Conservation (phyloP, 306 rosid species). For the Cyamopsis tetragonoloba region DNA sequence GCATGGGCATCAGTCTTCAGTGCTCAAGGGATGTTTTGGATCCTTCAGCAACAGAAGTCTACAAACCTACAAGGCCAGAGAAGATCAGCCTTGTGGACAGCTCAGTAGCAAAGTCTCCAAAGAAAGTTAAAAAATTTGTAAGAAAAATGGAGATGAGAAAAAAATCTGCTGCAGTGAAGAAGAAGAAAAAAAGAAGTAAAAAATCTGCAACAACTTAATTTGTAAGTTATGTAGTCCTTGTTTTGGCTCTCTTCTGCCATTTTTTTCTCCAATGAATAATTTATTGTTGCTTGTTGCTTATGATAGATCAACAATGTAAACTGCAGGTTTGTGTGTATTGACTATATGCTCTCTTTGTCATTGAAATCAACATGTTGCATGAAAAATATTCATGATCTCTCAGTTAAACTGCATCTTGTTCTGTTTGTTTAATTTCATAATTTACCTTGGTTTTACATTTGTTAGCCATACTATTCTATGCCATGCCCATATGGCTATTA, state of each 20-base stretch:
- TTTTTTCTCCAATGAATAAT: neutral
- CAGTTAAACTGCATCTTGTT: neutral
- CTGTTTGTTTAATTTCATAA: neutral
- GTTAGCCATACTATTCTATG: neutral
- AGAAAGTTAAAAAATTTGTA: conserved; percentile 23
- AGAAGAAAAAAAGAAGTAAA: conserved; percentile 18
- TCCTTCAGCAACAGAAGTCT: conserved; percentile 71
- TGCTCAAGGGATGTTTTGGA: conserved; percentile 65
- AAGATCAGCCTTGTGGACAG: conserved; percentile 30
- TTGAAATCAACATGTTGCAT: neutral
- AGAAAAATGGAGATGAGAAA: conserved; percentile 35
- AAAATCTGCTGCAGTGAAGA: conserved; percentile 13
- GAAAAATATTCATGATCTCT: neutral
- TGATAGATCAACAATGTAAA: neutral
- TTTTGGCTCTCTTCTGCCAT: neutral
- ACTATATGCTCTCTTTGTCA: neutral
- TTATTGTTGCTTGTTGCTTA: conserved; percentile 3
- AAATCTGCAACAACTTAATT: conserved; percentile 16
- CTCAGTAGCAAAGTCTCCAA: conserved; percentile 28
- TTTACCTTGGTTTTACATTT: neutral
- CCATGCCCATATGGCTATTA: neutral
- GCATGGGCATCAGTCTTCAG: conserved; percentile 56
- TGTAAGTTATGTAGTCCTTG: conserved; percentile 9
- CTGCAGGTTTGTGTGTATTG: neutral
- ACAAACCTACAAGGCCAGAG: conserved; percentile 50